A percentile compares a stretch with the other conserved stretches of the same genome.
phyloP scores from a whole-genome alignment of 805 yeast genomes.

The Torulaspora maleeae region DNA sequence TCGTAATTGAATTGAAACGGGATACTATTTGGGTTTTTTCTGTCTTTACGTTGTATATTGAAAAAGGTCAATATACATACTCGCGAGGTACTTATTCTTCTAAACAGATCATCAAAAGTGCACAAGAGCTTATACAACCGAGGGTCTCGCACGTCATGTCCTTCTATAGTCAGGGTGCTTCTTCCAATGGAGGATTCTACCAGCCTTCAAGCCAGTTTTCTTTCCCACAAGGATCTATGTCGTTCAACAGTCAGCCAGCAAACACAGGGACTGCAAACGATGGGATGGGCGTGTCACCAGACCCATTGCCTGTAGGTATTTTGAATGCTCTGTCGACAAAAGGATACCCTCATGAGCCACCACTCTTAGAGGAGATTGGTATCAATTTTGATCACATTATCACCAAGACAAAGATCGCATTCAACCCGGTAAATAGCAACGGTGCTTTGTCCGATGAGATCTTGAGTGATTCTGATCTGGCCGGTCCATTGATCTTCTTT shows the following conservation, averaged over 20 bases:
- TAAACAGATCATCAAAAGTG: background rate
- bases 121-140: too few species aligned
- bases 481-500: constrained; percentile 91
- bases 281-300: constrained; percentile 26
- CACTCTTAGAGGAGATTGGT: constrained; percentile 87
- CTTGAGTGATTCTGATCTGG: constrained; percentile 84
- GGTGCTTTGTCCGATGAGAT: constrained; percentile 64
- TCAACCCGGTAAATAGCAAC: constrained; percentile 58
- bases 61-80: too few species aligned
- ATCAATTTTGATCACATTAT: constrained; percentile 86
- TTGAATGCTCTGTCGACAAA: constrained; percentile 88
- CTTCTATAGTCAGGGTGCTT: constrained; percentile 9
- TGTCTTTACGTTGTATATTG: background rate
- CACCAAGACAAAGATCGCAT: constrained; percentile 77
- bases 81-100: too few species aligned
- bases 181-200: constrained; percentile 17
- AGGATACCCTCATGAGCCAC: constrained; percentile 95
- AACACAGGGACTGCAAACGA: constrained; percentile 12
- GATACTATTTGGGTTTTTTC: background rate
- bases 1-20: too few species aligned
- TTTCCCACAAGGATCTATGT: constrained; percentile 39
- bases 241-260: constrained; percentile 22
- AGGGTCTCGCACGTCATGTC: constrained; percentile 11
- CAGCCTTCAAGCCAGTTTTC: constrained; percentile 31
- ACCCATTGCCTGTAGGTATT: constrained; percentile 62